Base-by-base conservation (phyloP, 306 rosid genomes). In the Gillenia trifoliata region DNA sequence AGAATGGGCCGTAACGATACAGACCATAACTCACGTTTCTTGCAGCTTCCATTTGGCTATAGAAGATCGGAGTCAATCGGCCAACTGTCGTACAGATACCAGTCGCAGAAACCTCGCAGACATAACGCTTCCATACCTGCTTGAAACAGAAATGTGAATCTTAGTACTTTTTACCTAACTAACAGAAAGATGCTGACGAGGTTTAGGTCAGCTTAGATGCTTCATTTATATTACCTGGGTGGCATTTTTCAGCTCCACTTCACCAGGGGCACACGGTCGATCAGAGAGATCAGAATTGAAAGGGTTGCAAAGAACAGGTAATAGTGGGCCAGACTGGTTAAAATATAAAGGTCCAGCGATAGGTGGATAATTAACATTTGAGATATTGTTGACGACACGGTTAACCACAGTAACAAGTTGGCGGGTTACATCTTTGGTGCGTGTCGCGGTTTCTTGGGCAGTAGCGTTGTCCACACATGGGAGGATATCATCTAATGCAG, bases 301-400 rank as follows among this genome's bases (percentile, higher is more conserved):
- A 2, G 96, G 98, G 67, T 79, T 88, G 87, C 97, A 94, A 31
- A 94, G 91, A 52, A 36, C 8, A 34, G 98, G 97, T 68, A 90
- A 23, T 34, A 19, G 66, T 0, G 98, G 93, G 5, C 95, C 93
- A 41, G 98, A 94, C 77, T 91, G 91, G 28, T 93, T 93, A 83
- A 74, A 88, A 63, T 75, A 88, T 6, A 90, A 4, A 2, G 92
- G 80, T 5, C 75, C 76, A 0, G 61, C 64, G 15, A 2, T 11
- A 40, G 99, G 85, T 7, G 80, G 63, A 22, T 13, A 8, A 50
- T 87, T 63, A 52, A n/a, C 59, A 64, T 91, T 91, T 1, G 91
- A 30, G 40, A 80, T 43, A 25, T 47, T 69, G 69, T 50, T 68
- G 75, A 91, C 77, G 49, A 88, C 34, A 15, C 1, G 0, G 77